A percentile compares a stretch with the other conserved stretches of the same genome.
phyloP scores from a whole-genome alignment of 139 green algal genomes.

The Haematococcus lacustris region DNA sequence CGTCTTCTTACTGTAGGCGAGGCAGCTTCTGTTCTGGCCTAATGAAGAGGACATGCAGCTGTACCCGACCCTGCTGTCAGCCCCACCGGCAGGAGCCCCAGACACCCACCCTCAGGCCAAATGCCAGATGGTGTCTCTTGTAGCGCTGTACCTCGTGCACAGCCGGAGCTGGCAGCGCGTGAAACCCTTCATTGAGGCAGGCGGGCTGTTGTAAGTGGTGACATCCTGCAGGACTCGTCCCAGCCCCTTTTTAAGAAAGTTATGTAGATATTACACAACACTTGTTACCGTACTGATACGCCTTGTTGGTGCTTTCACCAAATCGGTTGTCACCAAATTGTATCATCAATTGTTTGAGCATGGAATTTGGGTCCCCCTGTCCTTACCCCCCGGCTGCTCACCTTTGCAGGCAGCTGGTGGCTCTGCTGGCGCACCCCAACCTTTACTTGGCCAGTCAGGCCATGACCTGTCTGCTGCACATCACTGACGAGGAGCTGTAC shows the following conservation, averaged over 20 bases:
- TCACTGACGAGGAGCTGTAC: conserved; percentile 30
- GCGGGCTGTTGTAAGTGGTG: conserved; percentile 25
- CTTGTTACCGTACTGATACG: neutral
- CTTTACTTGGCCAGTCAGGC: conserved; percentile 26
- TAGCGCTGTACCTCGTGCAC: conserved; percentile 35
- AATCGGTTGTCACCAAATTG: neutral
- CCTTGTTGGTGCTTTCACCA: neutral
- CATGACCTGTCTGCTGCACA: conserved; percentile 24
- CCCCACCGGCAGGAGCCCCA: conserved; percentile 5
- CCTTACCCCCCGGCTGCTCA: neutral
- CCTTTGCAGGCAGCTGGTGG: conserved; percentile 18
- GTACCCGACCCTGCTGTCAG: conserved; percentile 27
- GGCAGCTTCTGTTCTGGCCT: conserved; percentile 25
- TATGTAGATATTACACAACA: neutral
- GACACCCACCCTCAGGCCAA: conserved; percentile 14
- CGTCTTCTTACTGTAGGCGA: conserved; percentile 14
- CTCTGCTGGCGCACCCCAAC: conserved; percentile 27
- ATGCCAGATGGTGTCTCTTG: conserved; percentile 19
- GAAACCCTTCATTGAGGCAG: conserved; percentile 35
- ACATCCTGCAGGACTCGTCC: too few relatives aligned
- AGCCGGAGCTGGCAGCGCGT: conserved; percentile 16
- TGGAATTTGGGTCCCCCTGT: neutral
- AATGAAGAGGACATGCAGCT: conserved; percentile 25
- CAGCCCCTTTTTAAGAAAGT: neutral
- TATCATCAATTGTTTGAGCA: neutral